phyloP scores from a whole-genome alignment of 768 basidiomycete species.

The Lanmaoa pseudosensibilis region DNA sequence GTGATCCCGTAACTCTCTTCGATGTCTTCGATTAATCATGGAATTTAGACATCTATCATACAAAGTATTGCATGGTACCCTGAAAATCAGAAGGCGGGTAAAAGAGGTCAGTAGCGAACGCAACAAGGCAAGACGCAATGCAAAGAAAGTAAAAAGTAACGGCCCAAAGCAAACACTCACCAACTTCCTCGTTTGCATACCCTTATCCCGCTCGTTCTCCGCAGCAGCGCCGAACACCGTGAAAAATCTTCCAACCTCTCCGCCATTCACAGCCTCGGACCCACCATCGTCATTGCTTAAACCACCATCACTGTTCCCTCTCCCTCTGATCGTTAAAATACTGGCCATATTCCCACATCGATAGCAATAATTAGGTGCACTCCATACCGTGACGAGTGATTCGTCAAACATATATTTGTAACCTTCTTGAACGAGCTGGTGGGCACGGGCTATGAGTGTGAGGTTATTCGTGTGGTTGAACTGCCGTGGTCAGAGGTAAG shows the following conservation, averaged over 20 bases:
- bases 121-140: background rate
- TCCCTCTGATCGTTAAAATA: constrained; percentile 79
- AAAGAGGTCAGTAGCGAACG: constrained; percentile 1
- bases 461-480: constrained; percentile 94
- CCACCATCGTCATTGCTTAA: constrained; percentile 8
- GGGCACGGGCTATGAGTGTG: constrained; percentile 87
- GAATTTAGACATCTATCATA: constrained; percentile 26
- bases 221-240: constrained; percentile 84
- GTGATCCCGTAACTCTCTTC: background rate
- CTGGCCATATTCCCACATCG: constrained; percentile 89
- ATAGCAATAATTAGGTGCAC: constrained; percentile 86
- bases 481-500: constrained; percentile 37
- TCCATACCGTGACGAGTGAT: constrained; percentile 90
- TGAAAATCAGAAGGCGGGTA: constrained; percentile 4
- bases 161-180: constrained; percentile 43
- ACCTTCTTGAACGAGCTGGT: constrained; percentile 95
- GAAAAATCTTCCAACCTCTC: constrained; percentile 52
- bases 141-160: background rate
- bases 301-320: constrained; percentile 39
- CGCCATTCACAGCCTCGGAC: constrained; percentile 5
- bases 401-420: constrained; percentile 97
- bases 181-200: constrained; percentile 70
- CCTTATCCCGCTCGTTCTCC: constrained; percentile 86
- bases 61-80: constrained; percentile 43
- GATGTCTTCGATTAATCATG: background rate